These are phyloP conservation scores for Monilinia aucupariae DNA, from an alignment of 2,329 filamentous ascomycete species.

Conservation along the genomic window DNA sequence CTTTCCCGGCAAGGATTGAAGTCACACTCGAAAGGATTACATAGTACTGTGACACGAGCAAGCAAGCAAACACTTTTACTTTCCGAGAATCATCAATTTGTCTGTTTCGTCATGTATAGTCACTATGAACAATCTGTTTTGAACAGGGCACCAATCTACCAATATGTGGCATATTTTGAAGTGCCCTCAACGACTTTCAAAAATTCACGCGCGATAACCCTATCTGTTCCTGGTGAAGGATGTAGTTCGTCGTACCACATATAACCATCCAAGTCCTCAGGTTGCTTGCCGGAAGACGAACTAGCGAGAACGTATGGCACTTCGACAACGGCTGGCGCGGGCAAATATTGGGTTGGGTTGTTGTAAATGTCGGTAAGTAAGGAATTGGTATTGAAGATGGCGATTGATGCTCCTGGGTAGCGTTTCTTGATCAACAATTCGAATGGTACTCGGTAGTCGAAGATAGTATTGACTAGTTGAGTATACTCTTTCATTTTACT, in stretches of 20 bases:
- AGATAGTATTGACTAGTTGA: constrained; percentile 45
- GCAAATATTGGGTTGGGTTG: constrained; percentile 55
- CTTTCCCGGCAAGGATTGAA: background rate
- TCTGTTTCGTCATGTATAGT: background rate
- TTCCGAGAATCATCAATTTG: background rate
- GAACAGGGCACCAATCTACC: constrained; percentile 31
- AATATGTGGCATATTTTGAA: constrained; percentile 35
- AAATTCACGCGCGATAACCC: constrained; percentile 52
- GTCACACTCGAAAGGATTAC: background rate
- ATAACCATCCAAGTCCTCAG: constrained; percentile 50
- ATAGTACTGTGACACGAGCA: background rate
- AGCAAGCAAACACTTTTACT: background rate
- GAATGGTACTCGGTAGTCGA: constrained; percentile 46
- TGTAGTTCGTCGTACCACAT: constrained; percentile 73
- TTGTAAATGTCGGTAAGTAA: constrained; percentile 61
- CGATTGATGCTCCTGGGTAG: constrained; percentile 56
- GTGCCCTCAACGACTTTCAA: constrained; percentile 47
- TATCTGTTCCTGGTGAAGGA: constrained; percentile 58
- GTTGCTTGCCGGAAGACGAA: constrained; percentile 35
- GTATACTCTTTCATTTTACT: constrained; percentile 48
- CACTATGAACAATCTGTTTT: background rate
- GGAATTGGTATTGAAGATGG: constrained; percentile 61
- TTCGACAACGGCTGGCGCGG: constrained; percentile 57
- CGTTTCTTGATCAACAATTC: constrained; percentile 41
- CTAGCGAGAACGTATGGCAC: constrained; percentile 46